These are phyloP conservation scores for Domatiomyces globalis DNA, from an alignment of 2,329 filamentous ascomycete species.

Conservation along the genomic window DNA sequence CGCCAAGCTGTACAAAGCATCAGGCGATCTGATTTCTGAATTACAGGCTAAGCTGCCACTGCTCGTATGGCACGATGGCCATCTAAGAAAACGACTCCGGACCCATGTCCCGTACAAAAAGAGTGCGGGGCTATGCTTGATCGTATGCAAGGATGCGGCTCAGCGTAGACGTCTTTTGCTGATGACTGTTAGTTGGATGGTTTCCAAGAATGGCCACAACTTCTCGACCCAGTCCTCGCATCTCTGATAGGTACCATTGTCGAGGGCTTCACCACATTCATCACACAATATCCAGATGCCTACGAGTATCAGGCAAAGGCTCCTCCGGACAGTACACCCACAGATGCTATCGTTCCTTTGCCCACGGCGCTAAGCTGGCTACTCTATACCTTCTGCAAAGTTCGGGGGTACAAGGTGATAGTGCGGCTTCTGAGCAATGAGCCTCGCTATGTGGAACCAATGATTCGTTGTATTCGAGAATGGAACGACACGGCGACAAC, in stretches of 20 bases:
- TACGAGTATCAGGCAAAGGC: slow-evolving; percentile 17
- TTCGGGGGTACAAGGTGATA: slow-evolving; percentile 84
- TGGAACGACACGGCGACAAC: slow-evolving; percentile 24
- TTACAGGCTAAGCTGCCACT: slow-evolving; percentile 29
- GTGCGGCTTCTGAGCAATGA: slow-evolving; percentile 85
- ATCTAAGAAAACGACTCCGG: slow-evolving; percentile 22
- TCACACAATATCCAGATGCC: slow-evolving; percentile 32
- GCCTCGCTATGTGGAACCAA: slow-evolving; percentile 64
- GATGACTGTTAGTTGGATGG: slow-evolving; percentile 50
- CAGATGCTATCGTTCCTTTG: slow-evolving; percentile 29
- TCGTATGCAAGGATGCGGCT: slow-evolving; percentile 8
- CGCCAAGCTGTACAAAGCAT: slow-evolving; percentile 33
- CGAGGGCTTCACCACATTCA: slow-evolving; percentile 57
- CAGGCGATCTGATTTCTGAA: slow-evolving; percentile 30
- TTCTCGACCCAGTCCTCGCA: slow-evolving; percentile 73
- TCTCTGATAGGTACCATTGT: slow-evolving; percentile 60
- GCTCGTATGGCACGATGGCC: slow-evolving; percentile 19
- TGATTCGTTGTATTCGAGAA: slow-evolving; percentile 61
- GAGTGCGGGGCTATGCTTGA: slow-evolving; percentile 9
- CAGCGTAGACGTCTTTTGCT: neutral
- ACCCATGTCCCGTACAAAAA: slow-evolving; percentile 4
- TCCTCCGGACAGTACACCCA: slow-evolving; percentile 2
- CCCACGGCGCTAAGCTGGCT: slow-evolving; percentile 62
- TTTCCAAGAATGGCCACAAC: slow-evolving; percentile 89
- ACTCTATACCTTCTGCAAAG: slow-evolving; percentile 84